Evolutionary conservation across 2,329 filamentous ascomycete species (phyloP).

Genomic region (Colletotrichum salicis): DNA sequence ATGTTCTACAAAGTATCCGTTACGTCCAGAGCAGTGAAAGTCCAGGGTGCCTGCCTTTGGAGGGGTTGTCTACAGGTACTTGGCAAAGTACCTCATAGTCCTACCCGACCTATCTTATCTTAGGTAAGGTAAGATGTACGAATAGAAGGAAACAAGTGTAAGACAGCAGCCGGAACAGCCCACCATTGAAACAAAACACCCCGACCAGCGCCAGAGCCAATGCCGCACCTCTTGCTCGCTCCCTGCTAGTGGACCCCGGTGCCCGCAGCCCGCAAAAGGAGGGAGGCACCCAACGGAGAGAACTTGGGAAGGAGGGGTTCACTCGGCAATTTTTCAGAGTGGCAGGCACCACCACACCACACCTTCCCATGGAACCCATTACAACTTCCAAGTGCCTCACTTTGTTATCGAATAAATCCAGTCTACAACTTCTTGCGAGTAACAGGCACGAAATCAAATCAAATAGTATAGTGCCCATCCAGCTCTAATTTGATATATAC

Average conservation of each 20-base stretch:
- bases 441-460: no score
- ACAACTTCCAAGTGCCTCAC: no score
- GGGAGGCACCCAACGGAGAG: neutral
- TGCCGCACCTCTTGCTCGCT: neutral
- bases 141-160: neutral
- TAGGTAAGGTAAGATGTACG: no score
- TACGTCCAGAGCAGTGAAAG: neutral
- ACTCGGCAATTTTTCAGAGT: neutral
- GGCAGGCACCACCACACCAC: constrained; percentile 1
- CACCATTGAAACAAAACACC: constrained; percentile 1
- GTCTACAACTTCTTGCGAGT: no score
- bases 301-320: constrained; percentile 1
- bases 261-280: neutral
- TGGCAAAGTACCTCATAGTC: neutral
- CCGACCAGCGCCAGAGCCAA: neutral
- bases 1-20: neutral
- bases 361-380: no score
- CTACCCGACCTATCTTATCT: no score
- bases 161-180: neutral
- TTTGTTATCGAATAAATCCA: no score
- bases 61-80: neutral
- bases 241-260: neutral
- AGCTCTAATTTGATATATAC: no score
- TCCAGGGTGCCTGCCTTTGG: neutral
- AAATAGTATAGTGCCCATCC: no score